phyloP scores from a whole-genome alignment of 2,329 filamentous ascomycete genomes.

The Fusarium palustre region DNA sequence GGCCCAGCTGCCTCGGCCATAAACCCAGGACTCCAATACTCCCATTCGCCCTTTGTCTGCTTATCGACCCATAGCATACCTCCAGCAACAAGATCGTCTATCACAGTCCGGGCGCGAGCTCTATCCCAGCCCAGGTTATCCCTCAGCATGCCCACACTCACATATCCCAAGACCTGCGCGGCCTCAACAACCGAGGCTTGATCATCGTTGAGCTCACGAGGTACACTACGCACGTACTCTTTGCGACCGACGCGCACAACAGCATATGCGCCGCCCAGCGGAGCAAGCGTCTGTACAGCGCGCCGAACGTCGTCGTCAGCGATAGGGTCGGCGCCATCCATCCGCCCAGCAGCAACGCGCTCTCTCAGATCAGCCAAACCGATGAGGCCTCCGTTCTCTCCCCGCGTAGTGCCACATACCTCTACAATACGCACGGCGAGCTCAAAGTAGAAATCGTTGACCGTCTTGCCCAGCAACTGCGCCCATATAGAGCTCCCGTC shows the following conservation, averaged over 20 bases:
- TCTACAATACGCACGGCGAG: slow-evolving; percentile 96
- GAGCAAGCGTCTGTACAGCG: slow-evolving; percentile 86
- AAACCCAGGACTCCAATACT: slow-evolving; percentile 91
- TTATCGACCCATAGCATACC: slow-evolving; percentile 95
- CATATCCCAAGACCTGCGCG: slow-evolving; percentile 88
- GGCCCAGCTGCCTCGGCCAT: slow-evolving; percentile 62
- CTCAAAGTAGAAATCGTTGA: slow-evolving; percentile 99
- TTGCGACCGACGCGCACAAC: slow-evolving; percentile 86
- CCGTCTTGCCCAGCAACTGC: slow-evolving; percentile 87
- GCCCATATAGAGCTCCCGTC: slow-evolving; percentile 83
- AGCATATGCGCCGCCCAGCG: slow-evolving; percentile 88
- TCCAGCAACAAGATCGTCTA: slow-evolving; percentile 89
- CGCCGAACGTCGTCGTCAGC: slow-evolving; percentile 93
- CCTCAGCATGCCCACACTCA: slow-evolving; percentile 89
- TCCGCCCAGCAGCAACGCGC: slow-evolving; percentile 76
- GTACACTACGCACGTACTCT: slow-evolving; percentile 90
- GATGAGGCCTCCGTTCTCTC: slow-evolving; percentile 93
- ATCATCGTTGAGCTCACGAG: slow-evolving; percentile 94
- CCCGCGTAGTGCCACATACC: slow-evolving; percentile 85
- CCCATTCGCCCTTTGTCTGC: slow-evolving; percentile 80
- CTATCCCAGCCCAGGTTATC: slow-evolving; percentile 87
- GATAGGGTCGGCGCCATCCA: slow-evolving; percentile 82
- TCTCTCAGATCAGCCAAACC: slow-evolving; percentile 84
- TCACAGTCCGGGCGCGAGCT: slow-evolving; percentile 85
- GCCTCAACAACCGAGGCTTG: slow-evolving; percentile 93